Percentiles rank a stretch among this genome's conserved stretches.
Evolutionary conservation across 805 yeast species (phyloP).

Genomic region (Monosporozyma siamensis): DNA sequence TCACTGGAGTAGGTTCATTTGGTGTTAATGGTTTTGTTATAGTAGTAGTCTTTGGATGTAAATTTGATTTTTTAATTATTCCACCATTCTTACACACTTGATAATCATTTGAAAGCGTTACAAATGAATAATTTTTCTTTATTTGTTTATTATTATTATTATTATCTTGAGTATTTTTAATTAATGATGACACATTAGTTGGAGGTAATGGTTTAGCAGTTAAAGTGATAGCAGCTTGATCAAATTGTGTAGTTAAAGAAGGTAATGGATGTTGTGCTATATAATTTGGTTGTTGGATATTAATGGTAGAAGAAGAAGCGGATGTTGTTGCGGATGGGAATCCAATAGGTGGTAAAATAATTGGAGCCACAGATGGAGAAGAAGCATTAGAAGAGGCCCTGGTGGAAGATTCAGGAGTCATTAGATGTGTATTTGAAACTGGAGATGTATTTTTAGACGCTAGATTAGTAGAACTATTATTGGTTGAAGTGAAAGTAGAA

Average conservation of each 20-base stretch:
- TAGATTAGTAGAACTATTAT: too few species aligned
- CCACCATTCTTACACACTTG: conserved; percentile 31
- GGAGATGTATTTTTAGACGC: too few species aligned
- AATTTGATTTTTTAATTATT: not conserved
- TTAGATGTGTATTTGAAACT: not conserved
- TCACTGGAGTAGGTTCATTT: not conserved
- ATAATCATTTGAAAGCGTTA: conserved; percentile 71
- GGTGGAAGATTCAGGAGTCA: not conserved
- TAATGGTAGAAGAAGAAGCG: not conserved
- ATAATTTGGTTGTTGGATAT: not conserved
- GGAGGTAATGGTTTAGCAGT: conserved; percentile 1
- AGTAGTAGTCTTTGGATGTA: not conserved
- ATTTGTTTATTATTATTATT: not conserved
- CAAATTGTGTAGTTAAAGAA: not conserved
- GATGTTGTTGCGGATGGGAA: too few species aligned
- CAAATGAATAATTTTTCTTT: conserved; percentile 53
- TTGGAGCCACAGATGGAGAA: not conserved
- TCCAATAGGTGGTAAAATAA: not conserved
- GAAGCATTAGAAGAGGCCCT: not conserved
- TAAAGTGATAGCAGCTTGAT: not conserved
- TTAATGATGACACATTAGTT: not conserved
- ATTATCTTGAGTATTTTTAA: not conserved
- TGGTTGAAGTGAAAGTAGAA: not conserved
- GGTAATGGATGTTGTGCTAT: not conserved
- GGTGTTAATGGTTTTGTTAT: not conserved